Percentiles rank a stretch among this genome's conserved stretches.
phyloP scores from a whole-genome alignment of 2,329 filamentous ascomycete genomes.

The Pseudogymnoascus sp. region DNA sequence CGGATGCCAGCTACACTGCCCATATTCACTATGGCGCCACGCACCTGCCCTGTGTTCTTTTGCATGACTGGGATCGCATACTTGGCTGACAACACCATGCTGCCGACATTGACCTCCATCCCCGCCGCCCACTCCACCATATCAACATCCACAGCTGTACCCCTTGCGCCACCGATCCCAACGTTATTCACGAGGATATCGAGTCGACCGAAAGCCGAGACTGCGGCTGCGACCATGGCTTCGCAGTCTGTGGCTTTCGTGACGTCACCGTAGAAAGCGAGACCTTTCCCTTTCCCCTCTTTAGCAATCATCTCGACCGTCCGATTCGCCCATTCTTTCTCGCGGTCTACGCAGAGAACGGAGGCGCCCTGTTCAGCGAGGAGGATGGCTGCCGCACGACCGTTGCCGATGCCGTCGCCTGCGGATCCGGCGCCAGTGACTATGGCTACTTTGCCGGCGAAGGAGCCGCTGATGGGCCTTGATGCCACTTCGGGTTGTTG shows the following conservation, averaged over 20 bases:
- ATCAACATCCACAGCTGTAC: slow-evolving; percentile 54
- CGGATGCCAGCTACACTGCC: slow-evolving; percentile 50
- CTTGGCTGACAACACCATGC: slow-evolving; percentile 59
- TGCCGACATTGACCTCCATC: slow-evolving; percentile 55
- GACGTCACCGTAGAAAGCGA: slow-evolving; percentile 47
- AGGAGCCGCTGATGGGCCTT: slow-evolving; percentile 27
- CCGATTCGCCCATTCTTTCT: slow-evolving; percentile 37
- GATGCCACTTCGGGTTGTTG: not conserved
- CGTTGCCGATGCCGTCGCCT: slow-evolving; percentile 53
- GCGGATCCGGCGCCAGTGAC: slow-evolving; percentile 51
- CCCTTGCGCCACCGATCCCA: slow-evolving; percentile 50
- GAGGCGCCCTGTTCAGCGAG: slow-evolving; percentile 50
- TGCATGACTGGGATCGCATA: slow-evolving; percentile 54
- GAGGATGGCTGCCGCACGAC: slow-evolving; percentile 49
- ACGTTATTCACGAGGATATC: slow-evolving; percentile 61
- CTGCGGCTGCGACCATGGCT: slow-evolving; percentile 31
- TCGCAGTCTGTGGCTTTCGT: slow-evolving; percentile 38
- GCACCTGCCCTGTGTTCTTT: slow-evolving; percentile 39
- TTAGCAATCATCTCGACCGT: slow-evolving; percentile 42
- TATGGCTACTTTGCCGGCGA: slow-evolving; percentile 42
- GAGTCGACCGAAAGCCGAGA: slow-evolving; percentile 45
- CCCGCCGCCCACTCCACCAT: slow-evolving; percentile 49
- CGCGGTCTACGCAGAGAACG: slow-evolving; percentile 50
- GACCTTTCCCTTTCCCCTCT: slow-evolving; percentile 33
- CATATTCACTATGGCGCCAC: slow-evolving; percentile 54